These are phyloP conservation scores for Tolypocladium ovalisporum DNA, from an alignment of 2,329 filamentous ascomycete genomes.

Conservation along the genomic window DNA sequence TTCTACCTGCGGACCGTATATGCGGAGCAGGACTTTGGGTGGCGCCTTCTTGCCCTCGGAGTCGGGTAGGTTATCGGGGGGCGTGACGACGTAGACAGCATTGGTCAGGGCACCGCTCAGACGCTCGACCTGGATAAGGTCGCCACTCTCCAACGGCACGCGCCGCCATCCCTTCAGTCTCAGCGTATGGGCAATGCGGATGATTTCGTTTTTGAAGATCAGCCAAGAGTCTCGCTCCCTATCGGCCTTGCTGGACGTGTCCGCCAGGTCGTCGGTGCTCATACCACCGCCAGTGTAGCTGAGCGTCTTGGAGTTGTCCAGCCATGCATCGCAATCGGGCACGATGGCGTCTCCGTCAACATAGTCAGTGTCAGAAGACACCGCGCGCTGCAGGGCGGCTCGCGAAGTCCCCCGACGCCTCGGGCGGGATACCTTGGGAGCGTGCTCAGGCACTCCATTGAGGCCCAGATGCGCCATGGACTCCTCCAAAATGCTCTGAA, in stretches of 20 bases:
- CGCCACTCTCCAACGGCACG: slow-evolving; percentile 61
- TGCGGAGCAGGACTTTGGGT: slow-evolving; percentile 69
- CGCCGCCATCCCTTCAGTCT: slow-evolving; percentile 85
- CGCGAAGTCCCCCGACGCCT: slow-evolving; percentile 22
- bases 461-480: slow-evolving; percentile 46
- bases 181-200: slow-evolving; percentile 80
- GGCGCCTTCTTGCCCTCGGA: slow-evolving; percentile 33
- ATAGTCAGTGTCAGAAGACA: slow-evolving; percentile 78
- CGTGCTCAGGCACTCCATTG: slow-evolving; percentile 30
- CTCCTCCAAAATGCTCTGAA: slow-evolving; percentile 70
- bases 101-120: slow-evolving; percentile 92
- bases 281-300: slow-evolving; percentile 50
- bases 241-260: slow-evolving; percentile 45
- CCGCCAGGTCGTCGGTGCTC: slow-evolving; percentile 29
- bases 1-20: slow-evolving; percentile 92
- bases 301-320: slow-evolving; percentile 87
- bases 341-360: slow-evolving; percentile 73
- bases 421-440: slow-evolving; percentile 30
- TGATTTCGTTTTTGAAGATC: slow-evolving; percentile 84
- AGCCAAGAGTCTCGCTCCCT: slow-evolving; percentile 72
- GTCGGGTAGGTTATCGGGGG: slow-evolving; percentile 51
- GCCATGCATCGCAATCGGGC: slow-evolving; percentile 68
- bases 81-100: slow-evolving; percentile 87
- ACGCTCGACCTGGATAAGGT: slow-evolving; percentile 58
- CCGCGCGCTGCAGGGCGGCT: slow-evolving; percentile 31